phyloP scores from a whole-genome alignment of 257 asterid species.

The Forsythia suspensa region DNA sequence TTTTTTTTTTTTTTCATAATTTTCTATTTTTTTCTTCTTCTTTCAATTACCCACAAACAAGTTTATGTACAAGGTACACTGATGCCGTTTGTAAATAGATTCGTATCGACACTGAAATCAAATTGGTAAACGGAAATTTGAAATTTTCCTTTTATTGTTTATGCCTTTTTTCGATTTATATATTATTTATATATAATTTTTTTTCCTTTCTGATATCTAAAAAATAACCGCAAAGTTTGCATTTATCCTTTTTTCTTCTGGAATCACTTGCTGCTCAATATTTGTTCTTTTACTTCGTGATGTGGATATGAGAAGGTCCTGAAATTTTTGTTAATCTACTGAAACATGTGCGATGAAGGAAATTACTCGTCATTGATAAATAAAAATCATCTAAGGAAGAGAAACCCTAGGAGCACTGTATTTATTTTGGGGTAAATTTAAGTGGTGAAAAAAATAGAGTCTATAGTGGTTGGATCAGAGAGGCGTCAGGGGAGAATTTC shows the following conservation, averaged over 20 bases:
- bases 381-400: no score
- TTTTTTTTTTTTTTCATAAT: constrained; percentile 1
- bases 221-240: neutral
- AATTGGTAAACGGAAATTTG: constrained; percentile 16
- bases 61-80: neutral
- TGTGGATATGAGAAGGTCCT: constrained; percentile 16
- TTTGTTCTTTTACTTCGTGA: neutral
- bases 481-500: no score
- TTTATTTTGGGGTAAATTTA: no score
- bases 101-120: constrained; percentile 17
- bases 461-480: no score
- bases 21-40: neutral
- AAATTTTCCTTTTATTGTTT: neutral
- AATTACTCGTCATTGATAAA: no score
- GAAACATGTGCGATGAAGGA: constrained; percentile 25
- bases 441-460: no score
- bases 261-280: neutral
- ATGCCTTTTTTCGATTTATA: neutral
- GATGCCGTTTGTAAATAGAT: constrained; percentile 26
- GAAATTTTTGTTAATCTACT: constrained; percentile 22
- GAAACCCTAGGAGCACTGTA: no score
- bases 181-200: neutral
- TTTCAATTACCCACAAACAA: no score
- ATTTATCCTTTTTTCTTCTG: neutral
- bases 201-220: constrained; percentile 17